phyloP scores from a whole-genome alignment of 139 green algal species.

The Microglena sp. region DNA sequence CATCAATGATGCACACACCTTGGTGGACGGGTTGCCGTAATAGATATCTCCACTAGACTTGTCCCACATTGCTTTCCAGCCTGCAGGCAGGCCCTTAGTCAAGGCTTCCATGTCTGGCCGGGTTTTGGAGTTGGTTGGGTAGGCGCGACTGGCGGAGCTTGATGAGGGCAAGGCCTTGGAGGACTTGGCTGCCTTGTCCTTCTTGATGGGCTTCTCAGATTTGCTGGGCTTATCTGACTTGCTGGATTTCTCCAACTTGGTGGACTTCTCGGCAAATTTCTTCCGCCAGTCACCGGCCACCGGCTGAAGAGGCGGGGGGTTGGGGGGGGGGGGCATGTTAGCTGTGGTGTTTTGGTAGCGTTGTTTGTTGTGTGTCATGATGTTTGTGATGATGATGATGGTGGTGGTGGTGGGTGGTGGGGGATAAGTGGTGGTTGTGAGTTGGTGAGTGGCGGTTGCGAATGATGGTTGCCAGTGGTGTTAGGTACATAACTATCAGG shows the following conservation, averaged over 20 bases:
- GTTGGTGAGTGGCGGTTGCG: no score
- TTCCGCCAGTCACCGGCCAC: conserved; percentile 24
- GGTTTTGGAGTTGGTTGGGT: conserved; percentile 27
- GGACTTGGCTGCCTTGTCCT: conserved; percentile 8
- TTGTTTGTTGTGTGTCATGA: no score
- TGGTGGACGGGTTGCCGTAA: conserved; percentile 55
- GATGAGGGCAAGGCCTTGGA: not conserved
- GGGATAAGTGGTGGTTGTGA: no score
- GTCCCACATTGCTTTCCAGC: conserved; percentile 61
- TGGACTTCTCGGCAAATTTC: not conserved
- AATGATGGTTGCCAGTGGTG: no score
- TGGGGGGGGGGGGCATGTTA: no score
- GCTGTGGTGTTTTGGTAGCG: no score
- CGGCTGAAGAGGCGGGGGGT: no score
- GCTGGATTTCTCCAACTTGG: not conserved
- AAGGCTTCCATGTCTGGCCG: conserved; percentile 49
- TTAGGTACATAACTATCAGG: no score
- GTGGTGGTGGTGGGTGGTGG: no score
- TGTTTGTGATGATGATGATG: no score
- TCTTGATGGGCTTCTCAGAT: conserved; percentile 7
- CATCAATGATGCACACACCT: conserved; percentile 40
- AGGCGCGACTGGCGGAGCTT: not conserved
- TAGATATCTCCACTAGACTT: conserved; percentile 42
- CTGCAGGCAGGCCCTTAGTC: conserved; percentile 37
- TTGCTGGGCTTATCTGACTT: no score